Conservation (phyloP, 2,329 filamentous ascomycete genomes). For the Sordariomycetes sp. region DNA sequence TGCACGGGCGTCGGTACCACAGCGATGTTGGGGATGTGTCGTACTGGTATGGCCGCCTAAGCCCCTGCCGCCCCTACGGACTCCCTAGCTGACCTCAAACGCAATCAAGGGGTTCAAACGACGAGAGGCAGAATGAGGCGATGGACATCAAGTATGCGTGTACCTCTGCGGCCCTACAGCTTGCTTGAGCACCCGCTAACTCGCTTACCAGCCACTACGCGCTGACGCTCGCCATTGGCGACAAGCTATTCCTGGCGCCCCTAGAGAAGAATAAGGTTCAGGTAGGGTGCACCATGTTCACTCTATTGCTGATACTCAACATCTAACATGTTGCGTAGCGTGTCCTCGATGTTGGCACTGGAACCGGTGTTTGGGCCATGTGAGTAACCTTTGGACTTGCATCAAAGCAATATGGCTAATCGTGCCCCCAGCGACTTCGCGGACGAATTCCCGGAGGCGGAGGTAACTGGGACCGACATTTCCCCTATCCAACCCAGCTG, state of each 20-base stretch:
- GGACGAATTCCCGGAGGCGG: conserved; percentile 25
- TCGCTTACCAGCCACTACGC: conserved; percentile 10
- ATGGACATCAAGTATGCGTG: conserved; percentile 1
- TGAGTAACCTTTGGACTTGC: conserved; percentile 17
- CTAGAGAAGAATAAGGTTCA: conserved; percentile 6
- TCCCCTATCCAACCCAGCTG: conserved; percentile 44
- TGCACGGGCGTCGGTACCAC: conserved; percentile 19
- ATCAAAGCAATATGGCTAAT: not conserved
- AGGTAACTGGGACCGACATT: conserved; percentile 40
- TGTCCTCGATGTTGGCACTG: conserved; percentile 40
- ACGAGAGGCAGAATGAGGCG: conserved; percentile 14
- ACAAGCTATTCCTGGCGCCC: conserved; percentile 14
- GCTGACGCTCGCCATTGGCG: conserved; percentile 11
- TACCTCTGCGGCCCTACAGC: not conserved
- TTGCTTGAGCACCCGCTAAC: not conserved
- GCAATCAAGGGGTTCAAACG: conserved; percentile 12
- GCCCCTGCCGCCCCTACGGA: not conserved
- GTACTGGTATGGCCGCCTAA: conserved; percentile 12
- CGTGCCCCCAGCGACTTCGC: conserved; percentile 37
- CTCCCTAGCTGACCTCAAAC: not conserved
- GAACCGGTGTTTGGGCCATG: conserved; percentile 42
- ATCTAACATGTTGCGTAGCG: conserved; percentile 4
- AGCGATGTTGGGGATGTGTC: conserved; percentile 14
- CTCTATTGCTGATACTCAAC: not conserved
- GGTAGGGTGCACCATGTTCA: conserved; percentile 7